Base-by-base conservation (phyloP, 176 grass and related monocot genomes). In the Hordeum marinum region DNA sequence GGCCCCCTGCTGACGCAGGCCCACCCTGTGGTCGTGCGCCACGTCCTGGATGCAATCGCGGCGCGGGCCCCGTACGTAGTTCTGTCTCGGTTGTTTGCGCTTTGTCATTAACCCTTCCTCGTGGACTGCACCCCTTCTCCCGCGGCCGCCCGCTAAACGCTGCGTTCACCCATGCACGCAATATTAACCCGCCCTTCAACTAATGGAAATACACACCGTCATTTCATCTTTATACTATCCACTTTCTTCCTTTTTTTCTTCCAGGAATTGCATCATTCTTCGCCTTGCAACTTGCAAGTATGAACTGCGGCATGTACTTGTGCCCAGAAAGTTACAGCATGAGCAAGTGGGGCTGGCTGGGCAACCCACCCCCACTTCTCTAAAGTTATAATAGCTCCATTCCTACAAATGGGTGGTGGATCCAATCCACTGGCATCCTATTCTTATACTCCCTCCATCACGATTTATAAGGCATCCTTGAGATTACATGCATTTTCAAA, bases 41-140 rank as follows among this genome's bases (percentile, higher is more conserved):
- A 90, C 81, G 89, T 87, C 54, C 0, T 11, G 0, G 21, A 78
- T 62, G 42, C 1, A 14, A 72, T 55, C 72, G 10, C 7, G 17
- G 7, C 6, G 31, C 15, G 20, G 58, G 31, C 1, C 0, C 15
- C 21, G 39, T 18, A 21, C 80, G 15, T 26, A 39, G 39, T 11
- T 62, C 59, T 20, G 60, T 55, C 59, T 54, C 20, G 1, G 76
- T 35, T 42, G 68, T 42, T 72, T 15, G 18, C 31, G 4, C 60
- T 83, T 79, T 68, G 34, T 73, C 79, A 66, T 87, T 83, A 37
- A 67, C 35, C 42, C 18, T 14, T n/a, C 74, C 80, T 86, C 84
- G 72, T 35, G 15, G 20, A 21, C 34, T 25, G 73, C 71, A 34
- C 43, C 9, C 13, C 11, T 17, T 41, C 80, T 82, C 80, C 80